Conservation (phyloP, 2,329 filamentous ascomycete genomes). For the Stagonosporopsis rhizophila region DNA sequence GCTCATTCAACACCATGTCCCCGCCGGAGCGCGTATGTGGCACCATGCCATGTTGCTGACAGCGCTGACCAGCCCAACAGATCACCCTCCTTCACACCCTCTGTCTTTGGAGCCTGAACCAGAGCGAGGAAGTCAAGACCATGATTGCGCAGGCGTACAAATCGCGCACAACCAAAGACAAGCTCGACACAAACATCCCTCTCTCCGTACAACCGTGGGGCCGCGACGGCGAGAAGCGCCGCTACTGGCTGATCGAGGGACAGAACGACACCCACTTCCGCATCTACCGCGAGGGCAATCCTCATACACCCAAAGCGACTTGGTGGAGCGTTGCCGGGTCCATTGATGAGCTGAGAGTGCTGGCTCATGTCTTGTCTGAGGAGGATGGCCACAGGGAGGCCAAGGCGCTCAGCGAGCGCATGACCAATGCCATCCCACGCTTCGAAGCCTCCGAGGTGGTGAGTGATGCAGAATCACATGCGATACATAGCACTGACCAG, state of each 20-base stretch:
- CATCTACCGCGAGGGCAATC: conserved; percentile 92
- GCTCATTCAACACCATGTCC: conserved; percentile 81
- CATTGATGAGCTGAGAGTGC: conserved; percentile 80
- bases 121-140: conserved; percentile 80
- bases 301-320: conserved; percentile 73
- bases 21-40: conserved; percentile 76
- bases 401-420: conserved; percentile 77
- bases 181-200: conserved; percentile 80
- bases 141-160: conserved; percentile 77
- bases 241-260: conserved; percentile 93
- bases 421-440: conserved; percentile 79
- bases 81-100: conserved; percentile 83
- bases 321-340: conserved; percentile 94
- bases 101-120: conserved; percentile 86
- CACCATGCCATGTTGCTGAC: conserved; percentile 2
- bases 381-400: conserved; percentile 84
- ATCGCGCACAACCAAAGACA: conserved; percentile 80
- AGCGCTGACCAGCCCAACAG: conserved; percentile 57
- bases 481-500: conserved; percentile 21
- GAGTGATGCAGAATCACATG: conserved; percentile 23
- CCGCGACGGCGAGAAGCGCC: conserved; percentile 84
- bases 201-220: conserved; percentile 92
- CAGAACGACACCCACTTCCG: conserved; percentile 93
- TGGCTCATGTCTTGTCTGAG: conserved; percentile 78
- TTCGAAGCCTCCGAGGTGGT: conserved; percentile 95